Percentiles rank a stretch among this genome's conserved stretches.
phyloP scores from a whole-genome alignment of 2,329 filamentous ascomycete genomes.

The Fusarium subtropicale region DNA sequence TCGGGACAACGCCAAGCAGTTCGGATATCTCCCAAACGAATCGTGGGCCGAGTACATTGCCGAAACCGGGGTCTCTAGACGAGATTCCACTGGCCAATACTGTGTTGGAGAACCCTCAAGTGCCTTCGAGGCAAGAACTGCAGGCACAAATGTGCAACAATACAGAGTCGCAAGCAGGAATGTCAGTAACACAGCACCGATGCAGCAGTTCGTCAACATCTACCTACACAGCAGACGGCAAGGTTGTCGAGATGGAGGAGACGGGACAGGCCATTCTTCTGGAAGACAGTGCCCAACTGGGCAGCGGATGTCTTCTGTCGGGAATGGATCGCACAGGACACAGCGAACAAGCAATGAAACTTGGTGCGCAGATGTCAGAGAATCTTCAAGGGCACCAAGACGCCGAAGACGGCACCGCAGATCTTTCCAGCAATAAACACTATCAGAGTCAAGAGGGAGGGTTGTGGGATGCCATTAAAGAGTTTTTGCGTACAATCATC shows the following conservation, averaged over 20 bases:
- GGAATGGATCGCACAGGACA: slow-evolving; percentile 1
- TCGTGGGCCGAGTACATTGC: slow-evolving; percentile 45
- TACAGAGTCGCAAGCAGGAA: background rate
- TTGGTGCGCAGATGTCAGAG: slow-evolving; percentile 41
- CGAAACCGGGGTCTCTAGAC: slow-evolving; percentile 34
- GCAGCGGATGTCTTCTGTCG: slow-evolving; percentile 1
- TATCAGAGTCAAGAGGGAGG: slow-evolving; percentile 3
- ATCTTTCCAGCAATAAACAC: slow-evolving; percentile 44
- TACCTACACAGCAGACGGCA: slow-evolving; percentile 38
- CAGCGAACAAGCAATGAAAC: slow-evolving; percentile 18
- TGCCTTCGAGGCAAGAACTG: slow-evolving; percentile 24
- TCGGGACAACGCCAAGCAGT: slow-evolving; percentile 32
- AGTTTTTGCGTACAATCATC: slow-evolving; percentile 17
- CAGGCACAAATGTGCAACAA: slow-evolving; percentile 21
- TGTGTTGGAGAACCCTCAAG: slow-evolving; percentile 44
- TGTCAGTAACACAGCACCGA: slow-evolving; percentile 2
- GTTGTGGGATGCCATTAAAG: slow-evolving; percentile 25
- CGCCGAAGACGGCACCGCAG: slow-evolving; percentile 48
- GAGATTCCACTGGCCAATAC: slow-evolving; percentile 47
- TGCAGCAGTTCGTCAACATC: slow-evolving; percentile 46
- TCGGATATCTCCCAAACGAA: slow-evolving; percentile 35
- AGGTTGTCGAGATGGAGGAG: background rate
- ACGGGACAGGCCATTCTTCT: background rate
- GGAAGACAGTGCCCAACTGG: background rate
- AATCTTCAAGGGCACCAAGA: slow-evolving; percentile 45